A percentile compares a stretch with the other conserved stretches of the same genome.
phyloP scores from a whole-genome alignment of 352 stramenopile genomes.

The Pythium rhizo-oryzae region DNA sequence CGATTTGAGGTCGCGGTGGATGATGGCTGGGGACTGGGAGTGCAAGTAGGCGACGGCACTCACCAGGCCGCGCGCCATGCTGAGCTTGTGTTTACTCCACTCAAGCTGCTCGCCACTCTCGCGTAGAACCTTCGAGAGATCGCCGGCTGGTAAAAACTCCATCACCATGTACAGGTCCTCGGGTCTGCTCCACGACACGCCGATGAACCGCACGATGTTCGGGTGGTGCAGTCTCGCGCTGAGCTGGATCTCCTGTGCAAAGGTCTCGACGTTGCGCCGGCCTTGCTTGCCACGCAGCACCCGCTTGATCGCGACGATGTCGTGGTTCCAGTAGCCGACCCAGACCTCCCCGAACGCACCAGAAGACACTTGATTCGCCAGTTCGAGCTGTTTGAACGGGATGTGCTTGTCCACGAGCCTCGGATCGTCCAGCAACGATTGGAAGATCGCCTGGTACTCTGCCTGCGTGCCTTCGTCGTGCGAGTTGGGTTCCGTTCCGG shows the following conservation, averaged over 20 bases:
- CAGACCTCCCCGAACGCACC: conserved; percentile 6
- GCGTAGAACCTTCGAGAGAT: background rate
- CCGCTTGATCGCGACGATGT: conserved; percentile 32
- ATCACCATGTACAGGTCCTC: conserved; percentile 17
- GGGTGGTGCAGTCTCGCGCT: conserved; percentile 25
- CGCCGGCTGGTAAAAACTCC: conserved; percentile 17
- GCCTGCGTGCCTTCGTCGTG: background rate
- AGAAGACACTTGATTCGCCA: background rate
- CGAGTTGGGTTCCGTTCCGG: too few relatives aligned
- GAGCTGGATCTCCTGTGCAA: conserved; percentile 26
- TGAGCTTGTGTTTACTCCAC: conserved; percentile 13
- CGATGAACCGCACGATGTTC: conserved; percentile 27
- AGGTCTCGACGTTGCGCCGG: conserved; percentile 16
- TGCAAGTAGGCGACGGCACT: conserved; percentile 13
- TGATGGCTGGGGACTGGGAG: conserved; percentile 11
- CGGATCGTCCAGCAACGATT: background rate
- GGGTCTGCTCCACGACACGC: conserved; percentile 18
- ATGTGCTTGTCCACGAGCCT: background rate
- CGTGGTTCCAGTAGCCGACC: background rate
- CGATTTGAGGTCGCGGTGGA: conserved; percentile 1
- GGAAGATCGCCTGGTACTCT: background rate
- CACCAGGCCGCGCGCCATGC: conserved; percentile 5
- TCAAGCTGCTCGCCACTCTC: conserved; percentile 5
- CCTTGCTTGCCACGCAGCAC: conserved; percentile 10
- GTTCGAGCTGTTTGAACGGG: background rate